Percentiles rank a stretch among this genome's conserved stretches.
Evolutionary conservation across 306 rosid genomes (phyloP).

Genomic region (Psophocarpus tetragonolobus): DNA sequence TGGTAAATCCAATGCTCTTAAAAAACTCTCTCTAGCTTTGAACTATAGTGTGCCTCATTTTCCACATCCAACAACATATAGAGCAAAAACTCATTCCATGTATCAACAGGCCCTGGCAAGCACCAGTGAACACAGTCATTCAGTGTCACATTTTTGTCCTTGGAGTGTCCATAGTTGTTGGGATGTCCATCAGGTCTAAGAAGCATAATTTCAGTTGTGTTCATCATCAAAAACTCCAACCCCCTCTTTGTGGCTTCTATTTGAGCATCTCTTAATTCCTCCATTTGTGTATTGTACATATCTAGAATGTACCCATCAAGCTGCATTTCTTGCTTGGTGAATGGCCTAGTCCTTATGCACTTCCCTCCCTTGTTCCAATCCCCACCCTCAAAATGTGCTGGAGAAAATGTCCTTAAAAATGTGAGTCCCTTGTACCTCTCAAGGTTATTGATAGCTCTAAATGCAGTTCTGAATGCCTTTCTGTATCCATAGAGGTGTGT

Average conservation of each 20-base stretch:
- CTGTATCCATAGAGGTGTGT: slow-evolving; percentile 51
- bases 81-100: slow-evolving; percentile 87
- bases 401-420: slow-evolving; percentile 81
- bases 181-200: slow-evolving; percentile 96
- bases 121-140: slow-evolving; percentile 99
- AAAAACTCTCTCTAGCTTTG: slow-evolving; percentile 26
- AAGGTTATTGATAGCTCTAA: slow-evolving; percentile 44
- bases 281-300: slow-evolving; percentile 52
- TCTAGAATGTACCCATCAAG: slow-evolving; percentile 42
- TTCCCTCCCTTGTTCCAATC: slow-evolving; percentile 87
- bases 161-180: slow-evolving; percentile 54
- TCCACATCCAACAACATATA: slow-evolving; percentile 55
- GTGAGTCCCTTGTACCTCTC: slow-evolving; percentile 68
- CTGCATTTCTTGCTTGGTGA: slow-evolving; percentile 47
- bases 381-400: slow-evolving; percentile 87
- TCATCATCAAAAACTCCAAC: slow-evolving; percentile 54
- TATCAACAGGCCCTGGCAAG: slow-evolving; percentile 90
- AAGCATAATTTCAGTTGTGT: slow-evolving; percentile 72
- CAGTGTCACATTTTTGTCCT: slow-evolving; percentile 40
- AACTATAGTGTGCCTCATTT: slow-evolving; percentile 20
- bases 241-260: slow-evolving; percentile 47
- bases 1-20: slow-evolving; percentile 7
- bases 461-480: slow-evolving; percentile 68
- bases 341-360: slow-evolving; percentile 72
- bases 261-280: slow-evolving; percentile 61